Conservation (phyloP, 805 yeast species). For the Pichia membranifaciens region DNA sequence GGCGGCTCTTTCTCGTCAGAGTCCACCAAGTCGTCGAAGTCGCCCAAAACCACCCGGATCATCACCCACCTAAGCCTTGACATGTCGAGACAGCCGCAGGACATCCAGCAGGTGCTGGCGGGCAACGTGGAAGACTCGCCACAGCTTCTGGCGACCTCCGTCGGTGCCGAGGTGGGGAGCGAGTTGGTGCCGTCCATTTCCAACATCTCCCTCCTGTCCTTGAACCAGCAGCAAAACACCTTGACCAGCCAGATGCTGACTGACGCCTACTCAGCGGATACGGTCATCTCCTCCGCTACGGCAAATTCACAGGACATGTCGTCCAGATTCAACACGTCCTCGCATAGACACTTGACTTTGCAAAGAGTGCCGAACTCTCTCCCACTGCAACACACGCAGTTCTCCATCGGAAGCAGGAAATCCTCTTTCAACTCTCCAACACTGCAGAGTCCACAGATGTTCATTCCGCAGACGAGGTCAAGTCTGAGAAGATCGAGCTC, state of each 20-base stretch:
- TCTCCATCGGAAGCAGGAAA: constrained; percentile 11
- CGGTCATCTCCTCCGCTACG: not conserved
- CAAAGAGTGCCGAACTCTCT: constrained; percentile 7
- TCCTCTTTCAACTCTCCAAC: constrained; percentile 16
- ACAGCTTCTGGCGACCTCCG: constrained; percentile 31
- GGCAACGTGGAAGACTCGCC: constrained; percentile 21
- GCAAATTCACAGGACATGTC: not conserved
- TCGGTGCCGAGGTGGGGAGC: constrained; percentile 30
- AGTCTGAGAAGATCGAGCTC: constrained; percentile 10
- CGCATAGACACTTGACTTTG: constrained; percentile 4
- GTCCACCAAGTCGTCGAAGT: constrained; percentile 1
- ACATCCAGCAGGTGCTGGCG: not conserved
- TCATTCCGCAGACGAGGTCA: constrained; percentile 1
- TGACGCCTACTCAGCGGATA: not conserved
- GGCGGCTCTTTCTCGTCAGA: constrained; percentile 4
- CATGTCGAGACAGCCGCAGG: not conserved
- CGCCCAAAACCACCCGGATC: not conserved
- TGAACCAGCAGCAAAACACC: constrained; percentile 22
- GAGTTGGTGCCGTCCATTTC: constrained; percentile 32
- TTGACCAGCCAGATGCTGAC: not conserved
- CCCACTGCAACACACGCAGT: constrained; percentile 3
- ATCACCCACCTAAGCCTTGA: constrained; percentile 3
- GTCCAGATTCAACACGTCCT: not conserved
- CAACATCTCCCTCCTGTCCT: constrained; percentile 31
- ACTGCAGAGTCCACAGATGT: constrained; percentile 4